Evolutionary conservation across 2,329 filamentous ascomycete species (phyloP).

Genomic region (Pseudogymnoascus sp.): DNA sequence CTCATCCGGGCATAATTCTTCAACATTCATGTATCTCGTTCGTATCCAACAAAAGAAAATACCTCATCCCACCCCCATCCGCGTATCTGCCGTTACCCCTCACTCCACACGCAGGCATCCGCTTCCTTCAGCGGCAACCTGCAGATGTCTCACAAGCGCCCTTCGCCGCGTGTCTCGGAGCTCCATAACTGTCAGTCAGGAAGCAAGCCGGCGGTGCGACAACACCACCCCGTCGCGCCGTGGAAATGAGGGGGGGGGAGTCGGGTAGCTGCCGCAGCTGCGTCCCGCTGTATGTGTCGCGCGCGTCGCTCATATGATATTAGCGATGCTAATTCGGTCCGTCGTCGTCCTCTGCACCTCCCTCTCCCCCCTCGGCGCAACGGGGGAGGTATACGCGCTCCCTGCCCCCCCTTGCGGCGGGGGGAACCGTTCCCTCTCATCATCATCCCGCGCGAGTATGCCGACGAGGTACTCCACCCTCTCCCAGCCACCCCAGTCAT

Average conservation of each 20-base stretch:
- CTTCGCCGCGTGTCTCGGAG: neutral
- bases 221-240: neutral
- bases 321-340: slow-evolving; percentile 36
- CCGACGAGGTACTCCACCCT: slow-evolving; percentile 58
- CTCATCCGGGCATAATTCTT: neutral
- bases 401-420: neutral
- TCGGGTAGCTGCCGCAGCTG: neutral
- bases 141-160: neutral
- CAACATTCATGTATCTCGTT: neutral
- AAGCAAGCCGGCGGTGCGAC: neutral
- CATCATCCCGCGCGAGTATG: slow-evolving; percentile 38
- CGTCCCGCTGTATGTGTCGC: neutral
- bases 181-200: neutral
- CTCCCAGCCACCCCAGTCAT: slow-evolving; percentile 76
- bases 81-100: neutral
- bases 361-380: neutral
- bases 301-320: slow-evolving; percentile 29
- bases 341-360: neutral
- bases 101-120: neutral
- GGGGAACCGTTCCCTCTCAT: neutral
- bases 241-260: neutral
- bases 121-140: neutral
- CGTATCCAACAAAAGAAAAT: neutral
- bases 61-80: too few species aligned
- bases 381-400: neutral